Evolutionary conservation across 768 basidiomycete species (phyloP), one percentile per base, ranked within the genome.

Genomic region (Phylloporus sp.): DNA sequence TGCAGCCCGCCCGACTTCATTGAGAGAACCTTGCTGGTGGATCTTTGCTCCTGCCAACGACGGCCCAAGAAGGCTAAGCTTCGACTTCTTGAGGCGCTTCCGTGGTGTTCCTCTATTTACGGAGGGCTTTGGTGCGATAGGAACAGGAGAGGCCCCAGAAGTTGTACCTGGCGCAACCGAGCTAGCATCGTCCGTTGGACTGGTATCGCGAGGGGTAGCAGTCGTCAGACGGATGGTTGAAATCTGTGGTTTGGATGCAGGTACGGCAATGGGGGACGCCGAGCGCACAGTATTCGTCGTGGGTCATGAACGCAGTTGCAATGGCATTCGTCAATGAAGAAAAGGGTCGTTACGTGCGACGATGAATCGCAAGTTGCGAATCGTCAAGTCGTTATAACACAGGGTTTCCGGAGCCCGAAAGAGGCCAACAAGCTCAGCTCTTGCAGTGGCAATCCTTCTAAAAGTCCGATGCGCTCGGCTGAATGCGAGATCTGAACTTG

Each of bases 191-290:
- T 32, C 50, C 4, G 65, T 50, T 5, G 63, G 10, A 44, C 78
- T 79, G 4, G 73, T 56, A 6, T 80, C 76, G 12, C 79, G 81
- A 4, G 86, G 87, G 0, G 80, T 86, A 0, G 87, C 84, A 15
- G 81, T 75, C 56, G 82, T 81, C 60, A 89, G 79, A 38, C 85
- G 77, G 52, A 89, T 89, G 47, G 85, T 82, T 20, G 87, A 85
- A 49, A 75, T 58, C 27, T 66, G 66, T 7, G 66, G 53, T 41
- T 70, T 70, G 9, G 67, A 57, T 6, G 56, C 46, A 2, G 66
- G 57, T 12, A 67, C 70, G 42, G 60, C 44, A 20, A 69, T 24
- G 22, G 63, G 62, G 15, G 73, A 62, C 18, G 50, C 59, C 12
- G 62, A 55, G 52, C 59, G 70, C 54, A 35, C 13, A 2, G 63